Conservation (phyloP, 1,139 yeast genomes). For the Scheffersomyces cryptocercus region DNA sequence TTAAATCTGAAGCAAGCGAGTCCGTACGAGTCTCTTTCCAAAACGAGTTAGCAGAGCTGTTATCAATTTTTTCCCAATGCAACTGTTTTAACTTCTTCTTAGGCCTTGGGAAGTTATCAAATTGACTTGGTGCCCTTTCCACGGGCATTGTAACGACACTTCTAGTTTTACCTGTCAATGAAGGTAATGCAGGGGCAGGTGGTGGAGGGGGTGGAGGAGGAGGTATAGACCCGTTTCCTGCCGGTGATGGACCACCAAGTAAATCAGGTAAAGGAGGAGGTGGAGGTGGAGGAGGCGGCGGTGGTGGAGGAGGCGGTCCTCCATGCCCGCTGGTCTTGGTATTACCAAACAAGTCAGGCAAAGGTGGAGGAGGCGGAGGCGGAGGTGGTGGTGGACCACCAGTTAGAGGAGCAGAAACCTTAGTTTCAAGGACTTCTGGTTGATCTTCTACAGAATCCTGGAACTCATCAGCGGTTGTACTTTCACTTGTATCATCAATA, state of each 20-base stretch:
- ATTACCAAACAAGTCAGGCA: constrained; percentile 10
- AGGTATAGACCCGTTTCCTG: constrained; percentile 7
- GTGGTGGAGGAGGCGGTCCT: constrained; percentile 8
- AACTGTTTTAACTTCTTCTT: constrained; percentile 76
- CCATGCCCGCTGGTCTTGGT: constrained; percentile 1
- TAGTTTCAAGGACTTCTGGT: background rate
- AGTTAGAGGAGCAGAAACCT: constrained; percentile 12
- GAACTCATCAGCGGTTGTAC: constrained; percentile 9
- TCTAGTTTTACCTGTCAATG: constrained; percentile 8
- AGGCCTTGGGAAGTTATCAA: constrained; percentile 70
- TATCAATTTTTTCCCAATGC: constrained; percentile 81
- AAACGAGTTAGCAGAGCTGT: constrained; percentile 58
- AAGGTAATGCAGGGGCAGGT: constrained; percentile 20
- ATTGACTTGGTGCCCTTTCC: constrained; percentile 30
- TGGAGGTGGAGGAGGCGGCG: constrained; percentile 15
- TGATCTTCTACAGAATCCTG: constrained; percentile 15
- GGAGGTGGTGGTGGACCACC: constrained; percentile 29
- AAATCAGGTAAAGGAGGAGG: constrained; percentile 20
- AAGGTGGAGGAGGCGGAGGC: constrained; percentile 27
- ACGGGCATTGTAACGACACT: constrained; percentile 7
- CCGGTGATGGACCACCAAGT: constrained; percentile 3
- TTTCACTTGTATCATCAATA: constrained; percentile 17
- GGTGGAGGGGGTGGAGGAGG: constrained; percentile 28
- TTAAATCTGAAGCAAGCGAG: constrained; percentile 57
- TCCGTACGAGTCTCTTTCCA: constrained; percentile 51